Evolutionary conservation across 2,329 filamentous ascomycete species (phyloP), one percentile per base, ranked within the genome.

Genomic region (Aspergillus japonicus): DNA sequence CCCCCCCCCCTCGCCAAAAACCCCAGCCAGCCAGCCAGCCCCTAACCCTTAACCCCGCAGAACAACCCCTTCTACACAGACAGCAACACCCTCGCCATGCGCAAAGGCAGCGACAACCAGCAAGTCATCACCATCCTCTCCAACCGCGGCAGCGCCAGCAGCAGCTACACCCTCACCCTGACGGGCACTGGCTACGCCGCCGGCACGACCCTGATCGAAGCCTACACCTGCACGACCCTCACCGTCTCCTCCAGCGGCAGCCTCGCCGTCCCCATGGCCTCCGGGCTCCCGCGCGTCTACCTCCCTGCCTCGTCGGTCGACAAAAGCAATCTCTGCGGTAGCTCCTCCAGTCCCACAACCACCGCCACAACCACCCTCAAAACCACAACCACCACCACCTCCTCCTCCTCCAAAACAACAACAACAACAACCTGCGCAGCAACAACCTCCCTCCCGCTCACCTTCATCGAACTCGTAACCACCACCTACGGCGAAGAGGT

Each of bases 401-500:
- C n/a, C n/a, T n/a, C 59, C 0, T 47, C 62, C 1, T 31, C 48
- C 2, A 23, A 23, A 23, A 58, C 63, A 11, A 54, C 62, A 2
- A 56, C 63, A 16, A 68, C 67, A 24, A 65, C 67, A 10, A 64
- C 68, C 2, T 26, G 47, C 48, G 31, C 50, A 39, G 26, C 57
- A 47, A 47, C 51, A 7, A 66, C 71, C 0, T 69, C 79, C 0
- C 73, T 80, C 0, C 82, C 83, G 0, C 84, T 92, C 7, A 85
- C 85, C 0, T 91, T 92, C 75, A 78, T 85, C 51, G 85, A 83
- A 62, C 68, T 80, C 1, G 85, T 82, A 21, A 80, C 76, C 1
- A 91, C 89, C 0, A 69, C 69, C 2, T 85, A 72, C 52, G 89
- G 89, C 4, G 81, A 91, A 71, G 86, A 81, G 8, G 81, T 92